Conservation (phyloP, 495 filamentous ascomycete species). For the Echria macrotheca region DNA sequence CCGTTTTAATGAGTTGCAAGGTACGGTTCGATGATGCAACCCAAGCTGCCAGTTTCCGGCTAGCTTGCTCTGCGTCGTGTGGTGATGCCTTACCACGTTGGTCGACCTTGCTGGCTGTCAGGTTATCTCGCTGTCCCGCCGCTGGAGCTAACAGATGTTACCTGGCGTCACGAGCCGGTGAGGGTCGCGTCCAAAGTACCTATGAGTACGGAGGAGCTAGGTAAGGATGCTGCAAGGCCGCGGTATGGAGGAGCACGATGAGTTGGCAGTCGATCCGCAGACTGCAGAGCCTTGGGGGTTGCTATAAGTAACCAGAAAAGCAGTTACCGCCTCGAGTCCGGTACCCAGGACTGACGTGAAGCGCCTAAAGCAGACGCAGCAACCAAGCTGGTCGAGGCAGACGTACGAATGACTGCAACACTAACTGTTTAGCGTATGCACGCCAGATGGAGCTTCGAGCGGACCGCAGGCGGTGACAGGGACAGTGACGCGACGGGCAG, state of each 20-base stretch:
- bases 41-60: conserved; percentile 4
- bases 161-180: conserved; percentile 9
- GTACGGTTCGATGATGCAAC: conserved; percentile 14
- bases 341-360: too few relatives aligned
- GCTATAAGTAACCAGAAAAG: not conserved
- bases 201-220: too few relatives aligned
- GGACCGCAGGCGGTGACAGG: not conserved
- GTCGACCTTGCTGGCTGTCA: not conserved
- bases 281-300: not conserved
- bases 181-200: too few relatives aligned
- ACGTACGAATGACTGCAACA: not conserved
- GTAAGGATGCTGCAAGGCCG: not conserved
- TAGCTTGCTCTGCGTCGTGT: not conserved
- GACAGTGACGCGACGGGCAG: not conserved
- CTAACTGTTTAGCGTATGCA: not conserved
- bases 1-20: conserved; percentile 13
- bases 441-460: not conserved
- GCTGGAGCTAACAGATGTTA: conserved; percentile 1
- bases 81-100: conserved; percentile 6
- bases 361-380: too few relatives aligned
- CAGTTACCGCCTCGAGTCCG: not conserved
- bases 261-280: conserved; percentile 5
- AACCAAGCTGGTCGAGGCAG: not conserved
- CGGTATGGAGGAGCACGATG: too few relatives aligned
- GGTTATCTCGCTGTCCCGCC: not conserved